These are phyloP conservation scores for Ganoderma sinense DNA, from an alignment of 1,284 basidiomycete genomes.

Conservation along the genomic window DNA sequence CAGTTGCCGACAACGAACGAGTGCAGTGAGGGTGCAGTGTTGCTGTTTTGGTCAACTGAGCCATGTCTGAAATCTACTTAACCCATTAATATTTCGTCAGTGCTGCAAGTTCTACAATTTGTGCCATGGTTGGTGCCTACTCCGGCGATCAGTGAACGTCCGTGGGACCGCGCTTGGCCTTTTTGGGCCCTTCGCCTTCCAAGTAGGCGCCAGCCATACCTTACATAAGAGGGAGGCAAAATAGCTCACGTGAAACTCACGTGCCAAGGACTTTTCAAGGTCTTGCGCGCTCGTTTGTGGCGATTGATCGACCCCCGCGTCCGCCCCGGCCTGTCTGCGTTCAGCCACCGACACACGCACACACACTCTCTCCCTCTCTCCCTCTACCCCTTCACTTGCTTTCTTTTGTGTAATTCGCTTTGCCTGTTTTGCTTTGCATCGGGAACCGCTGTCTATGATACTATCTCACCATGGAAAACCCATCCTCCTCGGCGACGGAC, in stretches of 20 bases:
- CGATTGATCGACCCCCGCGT: slow-evolving; percentile 25
- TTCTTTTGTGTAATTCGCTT: background rate
- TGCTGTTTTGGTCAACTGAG: background rate
- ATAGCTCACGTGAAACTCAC: slow-evolving; percentile 13
- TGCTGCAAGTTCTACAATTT: background rate
- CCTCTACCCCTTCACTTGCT: slow-evolving; percentile 1
- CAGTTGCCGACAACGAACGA: background rate
- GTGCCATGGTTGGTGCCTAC: too few species aligned
- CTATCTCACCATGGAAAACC: slow-evolving; percentile 47
- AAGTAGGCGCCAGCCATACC: background rate
- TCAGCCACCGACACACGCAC: slow-evolving; percentile 28
- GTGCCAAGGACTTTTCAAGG: slow-evolving; percentile 12
- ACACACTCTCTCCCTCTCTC: background rate
- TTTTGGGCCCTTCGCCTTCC: too few species aligned
- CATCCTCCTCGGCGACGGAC: slow-evolving; percentile 61
- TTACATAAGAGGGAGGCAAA: too few species aligned
- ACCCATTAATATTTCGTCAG: background rate
- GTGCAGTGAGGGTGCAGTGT: background rate
- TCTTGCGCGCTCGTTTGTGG: slow-evolving; percentile 24
- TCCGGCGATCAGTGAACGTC: too few species aligned
- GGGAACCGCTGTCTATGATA: slow-evolving; percentile 15
- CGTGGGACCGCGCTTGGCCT: background rate
- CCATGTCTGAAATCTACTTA: background rate
- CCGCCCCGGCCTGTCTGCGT: slow-evolving; percentile 11
- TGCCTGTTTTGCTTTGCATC: background rate